phyloP scores from a whole-genome alignment of 78 protist species.

The Dictyostelium intermedium region DNA sequence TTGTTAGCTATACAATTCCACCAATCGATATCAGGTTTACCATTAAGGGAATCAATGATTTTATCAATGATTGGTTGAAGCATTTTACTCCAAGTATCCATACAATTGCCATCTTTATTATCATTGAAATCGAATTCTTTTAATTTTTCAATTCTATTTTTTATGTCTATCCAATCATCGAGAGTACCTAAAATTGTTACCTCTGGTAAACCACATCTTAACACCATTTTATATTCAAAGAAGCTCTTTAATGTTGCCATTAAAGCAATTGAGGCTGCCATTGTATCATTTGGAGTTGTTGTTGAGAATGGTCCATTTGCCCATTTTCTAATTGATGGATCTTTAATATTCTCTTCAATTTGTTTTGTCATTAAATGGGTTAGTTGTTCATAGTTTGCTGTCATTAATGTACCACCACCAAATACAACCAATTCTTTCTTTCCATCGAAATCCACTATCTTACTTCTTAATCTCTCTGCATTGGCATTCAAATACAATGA shows the following conservation, averaged over 20 bases:
- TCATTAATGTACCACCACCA: slow-evolving; percentile 34
- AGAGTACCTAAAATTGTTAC: slow-evolving; percentile 57
- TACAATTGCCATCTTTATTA: neutral
- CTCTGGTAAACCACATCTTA: slow-evolving; percentile 33
- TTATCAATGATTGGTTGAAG: slow-evolving; percentile 61
- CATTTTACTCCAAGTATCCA: slow-evolving; percentile 32
- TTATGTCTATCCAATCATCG: slow-evolving; percentile 30
- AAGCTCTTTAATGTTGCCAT: slow-evolving; percentile 56
- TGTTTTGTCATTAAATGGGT: slow-evolving; percentile 37
- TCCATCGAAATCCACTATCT: slow-evolving; percentile 54
- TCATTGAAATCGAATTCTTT: slow-evolving; percentile 14
- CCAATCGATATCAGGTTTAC: neutral
- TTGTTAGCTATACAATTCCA: slow-evolving; percentile 41
- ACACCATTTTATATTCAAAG: slow-evolving; percentile 24
- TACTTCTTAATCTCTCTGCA: slow-evolving; percentile 61
- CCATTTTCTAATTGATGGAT: slow-evolving; percentile 65
- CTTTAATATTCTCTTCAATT: slow-evolving; percentile 76
- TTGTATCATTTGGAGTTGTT: slow-evolving; percentile 52
- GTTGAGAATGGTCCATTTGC: slow-evolving; percentile 36
- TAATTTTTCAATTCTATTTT: neutral
- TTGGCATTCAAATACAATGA: slow-evolving; percentile 50
- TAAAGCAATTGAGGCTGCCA: slow-evolving; percentile 16
- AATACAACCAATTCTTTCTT: slow-evolving; percentile 22
- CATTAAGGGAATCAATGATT: slow-evolving; percentile 17
- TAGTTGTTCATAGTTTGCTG: slow-evolving; percentile 20